phyloP scores from a whole-genome alignment of 371 early-diverging fungal genomes.

The Apophysomyces trapeziformis region DNA sequence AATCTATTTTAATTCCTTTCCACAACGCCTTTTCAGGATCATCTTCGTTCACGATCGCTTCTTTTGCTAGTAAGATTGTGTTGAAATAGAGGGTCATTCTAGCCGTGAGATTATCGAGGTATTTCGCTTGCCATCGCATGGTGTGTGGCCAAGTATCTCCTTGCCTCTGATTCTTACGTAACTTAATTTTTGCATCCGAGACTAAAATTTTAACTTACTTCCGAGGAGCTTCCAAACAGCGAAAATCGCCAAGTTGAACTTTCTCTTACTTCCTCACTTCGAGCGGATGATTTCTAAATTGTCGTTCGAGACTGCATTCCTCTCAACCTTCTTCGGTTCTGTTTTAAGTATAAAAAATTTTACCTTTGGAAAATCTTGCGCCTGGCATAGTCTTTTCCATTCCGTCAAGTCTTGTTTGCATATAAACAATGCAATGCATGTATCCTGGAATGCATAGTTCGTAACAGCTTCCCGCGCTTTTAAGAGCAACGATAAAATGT shows the following conservation, averaged over 20 bases:
- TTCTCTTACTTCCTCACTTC: constrained; percentile 15
- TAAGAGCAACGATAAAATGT: constrained; percentile 43
- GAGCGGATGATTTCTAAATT: constrained; percentile 23
- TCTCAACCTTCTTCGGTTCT: background rate
- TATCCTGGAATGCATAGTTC: constrained; percentile 61
- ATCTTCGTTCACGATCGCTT: constrained; percentile 54
- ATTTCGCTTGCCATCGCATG: constrained; percentile 60
- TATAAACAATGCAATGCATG: constrained; percentile 54
- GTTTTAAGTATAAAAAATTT: constrained; percentile 14
- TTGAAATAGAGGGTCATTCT: constrained; percentile 71
- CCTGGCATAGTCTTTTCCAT: constrained; percentile 53
- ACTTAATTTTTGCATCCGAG: background rate
- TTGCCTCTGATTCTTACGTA: constrained; percentile 25
- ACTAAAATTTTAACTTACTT: constrained; percentile 15
- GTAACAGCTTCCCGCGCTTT: constrained; percentile 49
- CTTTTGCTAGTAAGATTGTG: constrained; percentile 57
- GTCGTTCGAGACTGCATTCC: constrained; percentile 4
- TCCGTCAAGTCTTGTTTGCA: constrained; percentile 49
- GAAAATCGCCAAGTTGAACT: constrained; percentile 13
- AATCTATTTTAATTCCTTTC: constrained; percentile 59
- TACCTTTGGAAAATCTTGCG: constrained; percentile 59
- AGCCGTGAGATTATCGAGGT: constrained; percentile 58
- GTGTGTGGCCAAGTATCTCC: constrained; percentile 56
- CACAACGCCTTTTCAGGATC: constrained; percentile 58
- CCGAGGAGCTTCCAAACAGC: constrained; percentile 32